Conservation (phyloP, 2,329 filamentous ascomycete species). For the Arachnopeziza araneosa region DNA sequence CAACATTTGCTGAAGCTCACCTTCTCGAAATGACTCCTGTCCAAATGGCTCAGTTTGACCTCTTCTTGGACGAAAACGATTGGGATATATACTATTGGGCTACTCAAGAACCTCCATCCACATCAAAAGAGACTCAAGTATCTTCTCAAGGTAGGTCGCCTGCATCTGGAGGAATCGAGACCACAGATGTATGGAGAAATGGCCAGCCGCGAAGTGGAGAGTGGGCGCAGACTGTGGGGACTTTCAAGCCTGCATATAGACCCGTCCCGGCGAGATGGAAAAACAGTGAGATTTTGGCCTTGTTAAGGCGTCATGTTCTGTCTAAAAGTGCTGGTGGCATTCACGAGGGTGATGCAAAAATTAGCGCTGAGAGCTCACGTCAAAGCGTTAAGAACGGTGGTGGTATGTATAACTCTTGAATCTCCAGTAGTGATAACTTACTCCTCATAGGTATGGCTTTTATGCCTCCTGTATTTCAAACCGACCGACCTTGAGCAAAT, state of each 20-base stretch:
- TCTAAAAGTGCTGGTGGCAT: slow-evolving; percentile 58
- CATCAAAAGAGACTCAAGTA: slow-evolving; percentile 45
- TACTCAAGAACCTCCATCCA: slow-evolving; percentile 68
- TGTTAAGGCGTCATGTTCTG: slow-evolving; percentile 78
- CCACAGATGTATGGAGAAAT: slow-evolving; percentile 29
- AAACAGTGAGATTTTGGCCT: slow-evolving; percentile 69
- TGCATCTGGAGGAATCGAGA: background rate
- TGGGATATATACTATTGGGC: slow-evolving; percentile 99
- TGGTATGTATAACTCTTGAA: slow-evolving; percentile 17
- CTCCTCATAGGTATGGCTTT: slow-evolving; percentile 30
- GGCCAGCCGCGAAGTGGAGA: slow-evolving; percentile 55
- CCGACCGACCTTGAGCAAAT: slow-evolving; percentile 16
- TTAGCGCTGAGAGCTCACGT: slow-evolving; percentile 10
- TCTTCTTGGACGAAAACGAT: slow-evolving; percentile 96
- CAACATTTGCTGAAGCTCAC: slow-evolving; percentile 82
- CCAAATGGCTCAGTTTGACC: slow-evolving; percentile 80
- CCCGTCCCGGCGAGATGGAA: slow-evolving; percentile 84
- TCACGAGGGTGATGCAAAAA: slow-evolving; percentile 18
- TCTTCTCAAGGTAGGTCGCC: slow-evolving; percentile 28
- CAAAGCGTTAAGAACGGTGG: slow-evolving; percentile 18
- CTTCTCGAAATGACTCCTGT: slow-evolving; percentile 65
- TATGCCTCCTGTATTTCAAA: slow-evolving; percentile 31
- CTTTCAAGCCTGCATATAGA: slow-evolving; percentile 88
- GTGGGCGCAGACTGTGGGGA: slow-evolving; percentile 95
- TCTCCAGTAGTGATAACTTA: slow-evolving; percentile 1